Percentiles rank a stretch among this genome's conserved stretches.
phyloP scores from a whole-genome alignment of 768 basidiomycete species.

The Mycena olivaceomarginata region DNA sequence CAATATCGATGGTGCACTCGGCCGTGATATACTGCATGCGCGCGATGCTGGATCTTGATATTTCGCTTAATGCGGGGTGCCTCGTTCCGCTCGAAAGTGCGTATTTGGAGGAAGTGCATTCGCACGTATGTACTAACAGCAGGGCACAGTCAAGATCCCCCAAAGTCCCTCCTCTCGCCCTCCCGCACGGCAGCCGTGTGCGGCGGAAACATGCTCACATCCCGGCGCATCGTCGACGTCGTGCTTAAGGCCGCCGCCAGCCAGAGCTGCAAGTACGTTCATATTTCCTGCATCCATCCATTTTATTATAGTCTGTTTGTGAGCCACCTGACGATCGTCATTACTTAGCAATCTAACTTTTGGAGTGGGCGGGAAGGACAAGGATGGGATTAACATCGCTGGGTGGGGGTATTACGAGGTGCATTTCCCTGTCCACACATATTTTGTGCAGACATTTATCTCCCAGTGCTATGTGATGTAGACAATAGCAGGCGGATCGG shows the following conservation, averaged over 20 bases:
- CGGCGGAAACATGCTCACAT: conserved; percentile 94
- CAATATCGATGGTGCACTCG: conserved; percentile 90
- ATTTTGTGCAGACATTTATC: neutral
- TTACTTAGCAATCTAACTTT: conserved; percentile 87
- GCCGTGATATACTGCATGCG: conserved; percentile 95
- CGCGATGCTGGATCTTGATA: conserved; percentile 89
- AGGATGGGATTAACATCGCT: conserved; percentile 81
- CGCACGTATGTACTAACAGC: neutral
- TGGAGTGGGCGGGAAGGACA: conserved; percentile 91
- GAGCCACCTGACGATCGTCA: conserved; percentile 20
- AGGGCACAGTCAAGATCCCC: conserved; percentile 78
- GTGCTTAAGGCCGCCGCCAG: conserved; percentile 94
- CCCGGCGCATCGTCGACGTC: conserved; percentile 96
- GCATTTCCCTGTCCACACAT: neutral
- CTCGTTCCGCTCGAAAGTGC: conserved; percentile 89
- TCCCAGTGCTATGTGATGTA: conserved; percentile 50
- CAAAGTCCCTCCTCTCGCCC: conserved; percentile 86
- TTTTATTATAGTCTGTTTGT: neutral
- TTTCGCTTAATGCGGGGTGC: conserved; percentile 96
- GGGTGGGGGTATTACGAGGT: conserved; percentile 97
- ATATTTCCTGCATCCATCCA: conserved; percentile 14
- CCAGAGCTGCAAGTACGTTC: conserved; percentile 91
- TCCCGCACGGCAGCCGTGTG: conserved; percentile 93
- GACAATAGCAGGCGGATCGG: conserved; percentile 97
- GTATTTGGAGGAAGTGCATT: neutral